Base-by-base conservation (phyloP, 1,139 yeast genomes). In the Zygoascus hellenicus region DNA sequence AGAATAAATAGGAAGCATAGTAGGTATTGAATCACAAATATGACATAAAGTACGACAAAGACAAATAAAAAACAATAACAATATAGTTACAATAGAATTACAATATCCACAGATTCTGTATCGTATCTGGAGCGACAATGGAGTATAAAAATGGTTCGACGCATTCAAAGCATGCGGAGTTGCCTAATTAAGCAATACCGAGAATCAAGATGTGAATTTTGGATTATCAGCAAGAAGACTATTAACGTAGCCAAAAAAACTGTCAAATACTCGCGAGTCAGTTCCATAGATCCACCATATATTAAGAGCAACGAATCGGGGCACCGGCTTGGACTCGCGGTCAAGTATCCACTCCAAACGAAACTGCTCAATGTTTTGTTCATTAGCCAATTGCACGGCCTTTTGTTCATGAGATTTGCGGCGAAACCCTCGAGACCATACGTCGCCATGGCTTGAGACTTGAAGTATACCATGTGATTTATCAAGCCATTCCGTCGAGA, bases 381-480 rank as follows among this genome's bases (percentile, higher is more conserved):
- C 16, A 14, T 40, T 39, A 1, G 14, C 14, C 10, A 42, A 26
- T 13, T 42, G 45, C 5, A 35, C 10, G n/a, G 26, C 36, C 28
- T 39, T 45, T 34, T 29, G 13, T 22, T 28, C 39, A 9, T 38
- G 36, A 9, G 40, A 16, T 26, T 49, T 51, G 38, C 70, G 58
- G 43, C 68, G 54, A 36, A 58, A 65, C 2, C 60, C 43, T 34
- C 71, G 51, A 1, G 69, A 63, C 71, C 71, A 67, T 1, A 65
- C 67, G 46, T 62, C 60, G 1, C 63, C 65, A 14, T 56, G 47
- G 1, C 48, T 13, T 10, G 29, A 29, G 10, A 34, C 40, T 7
- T 11, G 14, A 5, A 34, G 17, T n/a, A 28, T n/a, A 5, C 11
- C n/a, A n/a, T 34, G 40, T 10, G 19, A 13, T 16, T 14, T 19